Evolutionary conservation across 495 filamentous ascomycete species (phyloP), one percentile per base, ranked within the genome.

Genomic region (Mycothermus thermophilus): DNA sequence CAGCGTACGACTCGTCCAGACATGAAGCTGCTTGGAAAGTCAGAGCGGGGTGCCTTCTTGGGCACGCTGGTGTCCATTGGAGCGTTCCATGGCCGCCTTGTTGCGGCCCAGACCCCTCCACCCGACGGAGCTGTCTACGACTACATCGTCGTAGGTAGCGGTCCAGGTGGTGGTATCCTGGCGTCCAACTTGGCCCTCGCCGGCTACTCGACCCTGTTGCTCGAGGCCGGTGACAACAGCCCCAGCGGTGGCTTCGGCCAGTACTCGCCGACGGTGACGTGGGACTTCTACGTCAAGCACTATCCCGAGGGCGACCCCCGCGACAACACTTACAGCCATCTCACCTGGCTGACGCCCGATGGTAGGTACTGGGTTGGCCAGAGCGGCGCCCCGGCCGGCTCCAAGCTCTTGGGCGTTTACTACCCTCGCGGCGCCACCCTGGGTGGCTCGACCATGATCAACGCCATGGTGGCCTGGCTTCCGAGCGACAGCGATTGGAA

Each of bases 141-240:
- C 27, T 76, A 75, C 43, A 55, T 78, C 23, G 58, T 78, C 11
- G 63, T 75, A 3, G 74, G 74, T 19, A 66, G 62, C 20, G 74
- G 72, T 11, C 63, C 72, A 7, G 72, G 74, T 7, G 72, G 74
- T 16, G 67, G 66, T 11, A 68, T 68, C 3, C 35, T 76, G 2
- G 74, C 72, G 0, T 60, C 63, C 13, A 61, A 67, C 17, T 62
- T 76, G 5, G 74, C 71, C 13, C 59, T 63, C 22, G 60, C 63
- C 13, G 70, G 69, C 4, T 58, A 67, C 41, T 64, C 55, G 18
- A 66, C 67, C 0, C 64, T 75, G 4, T 50, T 78, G 1, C 49
- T 78, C 12, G 72, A 78, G 40, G 69, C 75, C 8, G 75, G 75
- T 20, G 72, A 79, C 46, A 59, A 69, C 36, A 67, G 60, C 0